Evolutionary conservation across 805 yeast species (phyloP).

Genomic region (Kuraishia floccosa): DNA sequence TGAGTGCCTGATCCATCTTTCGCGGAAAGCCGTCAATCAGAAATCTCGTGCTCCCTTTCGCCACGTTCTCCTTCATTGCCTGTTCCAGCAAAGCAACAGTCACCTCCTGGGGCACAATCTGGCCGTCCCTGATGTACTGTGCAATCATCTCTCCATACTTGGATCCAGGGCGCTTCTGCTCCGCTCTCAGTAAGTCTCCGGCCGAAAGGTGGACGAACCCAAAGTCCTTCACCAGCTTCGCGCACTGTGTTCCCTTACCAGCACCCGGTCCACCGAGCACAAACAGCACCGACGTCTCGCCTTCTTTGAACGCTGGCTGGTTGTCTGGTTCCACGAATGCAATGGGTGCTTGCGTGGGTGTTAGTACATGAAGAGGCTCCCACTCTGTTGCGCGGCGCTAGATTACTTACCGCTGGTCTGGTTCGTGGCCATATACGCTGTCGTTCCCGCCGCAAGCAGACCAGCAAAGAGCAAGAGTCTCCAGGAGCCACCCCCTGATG

Average conservation of each 20-base stretch:
- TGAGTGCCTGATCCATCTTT: constrained; percentile 94
- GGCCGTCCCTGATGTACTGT: constrained; percentile 74
- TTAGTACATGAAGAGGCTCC: not conserved
- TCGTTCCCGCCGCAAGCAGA: constrained; percentile 17
- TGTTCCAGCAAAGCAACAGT: constrained; percentile 75
- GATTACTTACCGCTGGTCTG: constrained; percentile 10
- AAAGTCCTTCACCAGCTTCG: constrained; percentile 67
- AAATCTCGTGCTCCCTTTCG: constrained; percentile 49
- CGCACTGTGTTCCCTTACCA: constrained; percentile 96
- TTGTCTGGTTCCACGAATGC: constrained; percentile 19
- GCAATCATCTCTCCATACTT: constrained; percentile 80
- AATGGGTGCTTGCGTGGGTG: constrained; percentile 11
- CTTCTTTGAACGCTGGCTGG: constrained; percentile 40
- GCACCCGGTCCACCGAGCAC: constrained; percentile 98
- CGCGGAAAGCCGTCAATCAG: constrained; percentile 95
- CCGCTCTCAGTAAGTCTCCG: constrained; percentile 93
- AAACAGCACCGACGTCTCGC: constrained; percentile 70
- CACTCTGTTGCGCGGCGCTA: not conserved
- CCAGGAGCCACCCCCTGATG: not conserved
- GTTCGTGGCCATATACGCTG: constrained; percentile 17
- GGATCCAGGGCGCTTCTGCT: constrained; percentile 75
- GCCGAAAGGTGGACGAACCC: constrained; percentile 86
- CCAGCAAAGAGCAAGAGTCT: constrained; percentile 12
- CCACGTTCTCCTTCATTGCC: constrained; percentile 51
- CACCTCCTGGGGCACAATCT: constrained; percentile 87